A percentile compares a stretch with the other conserved stretches of the same genome.
Conservation (phyloP, 441 rosid species). For the Gossypium trilobum region DNA sequence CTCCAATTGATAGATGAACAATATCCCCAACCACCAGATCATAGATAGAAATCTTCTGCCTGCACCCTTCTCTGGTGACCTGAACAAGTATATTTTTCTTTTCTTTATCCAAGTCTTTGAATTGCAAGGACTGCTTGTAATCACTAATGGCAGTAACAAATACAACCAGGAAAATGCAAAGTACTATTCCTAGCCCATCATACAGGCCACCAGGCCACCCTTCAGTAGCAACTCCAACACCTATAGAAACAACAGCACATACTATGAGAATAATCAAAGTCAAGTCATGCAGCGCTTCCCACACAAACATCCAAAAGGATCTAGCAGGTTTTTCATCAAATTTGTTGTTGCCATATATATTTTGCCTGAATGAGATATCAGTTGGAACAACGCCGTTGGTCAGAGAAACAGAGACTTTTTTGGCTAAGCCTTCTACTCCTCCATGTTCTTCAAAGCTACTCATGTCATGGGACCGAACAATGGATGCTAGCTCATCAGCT, state of each 20-base stretch:
- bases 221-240: slow-evolving; percentile 39
- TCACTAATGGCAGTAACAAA: slow-evolving; percentile 42
- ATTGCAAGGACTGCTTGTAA: slow-evolving; percentile 40
- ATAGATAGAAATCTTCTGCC: slow-evolving; percentile 38
- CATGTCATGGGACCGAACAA: slow-evolving; percentile 38
- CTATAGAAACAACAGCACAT: slow-evolving; percentile 36
- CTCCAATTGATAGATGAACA: slow-evolving; percentile 40
- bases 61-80: slow-evolving; percentile 36
- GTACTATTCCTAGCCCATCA: slow-evolving; percentile 37
- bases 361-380: slow-evolving; percentile 36
- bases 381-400: slow-evolving; percentile 34
- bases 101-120: slow-evolving; percentile 45
- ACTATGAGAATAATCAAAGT: slow-evolving; percentile 39
- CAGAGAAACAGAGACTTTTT: slow-evolving; percentile 27
- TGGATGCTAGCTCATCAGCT: slow-evolving; percentile 42
- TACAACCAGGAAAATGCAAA: slow-evolving; percentile 38
- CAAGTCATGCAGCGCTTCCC: slow-evolving; percentile 47
- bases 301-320: slow-evolving; percentile 35
- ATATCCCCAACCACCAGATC: slow-evolving; percentile 44
- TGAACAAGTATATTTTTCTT: slow-evolving; percentile 38
- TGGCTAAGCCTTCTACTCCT: slow-evolving; percentile 41
- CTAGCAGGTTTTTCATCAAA: slow-evolving; percentile 56
- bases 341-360: slow-evolving; percentile 40
- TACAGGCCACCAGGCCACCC: slow-evolving; percentile 43
- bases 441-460: slow-evolving; percentile 33